Conservation (phyloP, 805 yeast species). For the Blastobotrys americana region DNA sequence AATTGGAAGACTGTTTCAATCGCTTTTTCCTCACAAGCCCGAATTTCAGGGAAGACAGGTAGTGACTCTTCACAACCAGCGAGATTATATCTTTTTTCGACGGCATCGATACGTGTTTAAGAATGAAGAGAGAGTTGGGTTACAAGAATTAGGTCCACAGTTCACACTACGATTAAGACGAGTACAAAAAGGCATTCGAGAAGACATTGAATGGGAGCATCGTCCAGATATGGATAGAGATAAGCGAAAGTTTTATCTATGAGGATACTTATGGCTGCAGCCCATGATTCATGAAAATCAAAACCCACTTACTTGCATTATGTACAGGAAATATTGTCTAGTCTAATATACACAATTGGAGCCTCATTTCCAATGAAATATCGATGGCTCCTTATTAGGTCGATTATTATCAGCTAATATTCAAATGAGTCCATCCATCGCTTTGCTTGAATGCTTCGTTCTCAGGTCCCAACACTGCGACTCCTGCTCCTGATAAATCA, state of each 20-base stretch:
- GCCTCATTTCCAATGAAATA: too few relatives aligned
- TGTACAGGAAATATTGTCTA: constrained; percentile 1
- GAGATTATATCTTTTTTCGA: constrained; percentile 92
- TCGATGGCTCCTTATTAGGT: too few relatives aligned
- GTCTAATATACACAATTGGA: constrained; percentile 1
- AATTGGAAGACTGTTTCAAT: constrained; percentile 85
- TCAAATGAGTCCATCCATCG: constrained; percentile 11
- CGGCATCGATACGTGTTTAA: constrained; percentile 87
- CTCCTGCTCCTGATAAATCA: constrained; percentile 7
- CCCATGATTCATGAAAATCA: too few relatives aligned
- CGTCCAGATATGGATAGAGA: constrained; percentile 94
- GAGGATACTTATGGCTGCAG: constrained; percentile 19
- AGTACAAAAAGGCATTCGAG: constrained; percentile 83
- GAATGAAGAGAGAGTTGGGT: constrained; percentile 86
- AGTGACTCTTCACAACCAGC: constrained; percentile 88
- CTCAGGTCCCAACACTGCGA: constrained; percentile 16
- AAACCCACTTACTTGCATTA: not conserved
- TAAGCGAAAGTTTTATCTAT: constrained; percentile 84
- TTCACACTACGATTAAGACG: constrained; percentile 85
- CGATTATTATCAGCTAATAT: too few relatives aligned
- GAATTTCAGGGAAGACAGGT: constrained; percentile 95
- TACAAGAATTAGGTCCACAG: constrained; percentile 96
- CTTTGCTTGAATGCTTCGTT: constrained; percentile 6
- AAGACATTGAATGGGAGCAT: constrained; percentile 95
- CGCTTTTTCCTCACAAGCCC: constrained; percentile 86